Evolutionary conservation across 2,329 filamentous ascomycete species (phyloP), one percentile per base, ranked within the genome.

Genomic region (Pyricularia sp.): DNA sequence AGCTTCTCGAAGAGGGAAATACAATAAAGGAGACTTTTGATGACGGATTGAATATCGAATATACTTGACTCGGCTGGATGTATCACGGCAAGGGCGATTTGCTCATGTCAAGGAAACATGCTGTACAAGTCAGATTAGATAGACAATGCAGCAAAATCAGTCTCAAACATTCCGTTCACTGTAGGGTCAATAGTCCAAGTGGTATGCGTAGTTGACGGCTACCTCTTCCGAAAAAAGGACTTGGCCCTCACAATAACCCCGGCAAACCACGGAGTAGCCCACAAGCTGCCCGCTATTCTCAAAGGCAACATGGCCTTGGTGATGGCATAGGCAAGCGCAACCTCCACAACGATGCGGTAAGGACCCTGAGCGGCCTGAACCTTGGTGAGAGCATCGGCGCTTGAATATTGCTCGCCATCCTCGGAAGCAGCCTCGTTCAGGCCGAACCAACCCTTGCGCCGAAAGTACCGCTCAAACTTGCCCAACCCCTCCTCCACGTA

Each of bases 231-330:
- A 7, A 60, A 28, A 1, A 64, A 35, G 1, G 26, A 16, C n/a
- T 57, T 60, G 3, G 63, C 55, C 62, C 75, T 75, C 13, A 89
- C 75, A 53, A 90, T 77, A 26, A 84, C 77, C 59, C 87, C 83
- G 1, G 93, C 93, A 80, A 97, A 96, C 89, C 91, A 96, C 4
- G 94, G 94, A 61, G 94, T 96, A 16, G 84, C 88, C 91, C 90
- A 96, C 4, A 96, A 82, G 76, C 93, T 96, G 7, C 85, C 76
- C 30, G 88, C 78, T 67, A 99, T 84, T 69, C 94, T 83, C 13
- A 90, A 71, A 0, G 94, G 91, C 68, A 99, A 74, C 66, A 97
- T 72, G 19, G 86, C 86, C 77, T 99, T 99, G 0, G 91, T 96
- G 68, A 97, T 83, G 0, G 91, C 89, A 79, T 94, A 99, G 5